Percentiles rank a stretch among this genome's conserved stretches.
These are phyloP conservation scores for Lathyrus sativus DNA, from an alignment of 306 rosid species.

Conservation along the genomic window DNA sequence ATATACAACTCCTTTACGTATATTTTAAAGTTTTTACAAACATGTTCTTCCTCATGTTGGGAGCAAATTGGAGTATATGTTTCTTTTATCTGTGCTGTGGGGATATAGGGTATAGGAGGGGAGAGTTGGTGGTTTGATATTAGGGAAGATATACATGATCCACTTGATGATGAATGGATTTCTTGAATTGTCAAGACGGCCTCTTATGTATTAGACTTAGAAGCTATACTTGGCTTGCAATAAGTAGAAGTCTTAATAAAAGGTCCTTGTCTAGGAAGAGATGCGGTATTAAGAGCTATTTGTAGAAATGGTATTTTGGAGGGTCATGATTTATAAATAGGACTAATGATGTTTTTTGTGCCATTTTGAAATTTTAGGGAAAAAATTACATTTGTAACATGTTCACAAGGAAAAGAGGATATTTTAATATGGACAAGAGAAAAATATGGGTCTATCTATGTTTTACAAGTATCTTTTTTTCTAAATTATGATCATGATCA, in stretches of 20 bases:
- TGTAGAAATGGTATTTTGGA: not conserved
- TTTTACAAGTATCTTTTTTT: not conserved
- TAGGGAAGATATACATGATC: not conserved
- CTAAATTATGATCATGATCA: not conserved
- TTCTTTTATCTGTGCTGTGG: not conserved
- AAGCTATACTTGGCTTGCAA: not conserved
- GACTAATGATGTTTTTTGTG: not conserved
- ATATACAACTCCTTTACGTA: not conserved
- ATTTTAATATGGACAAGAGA: not conserved
- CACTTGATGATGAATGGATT: not conserved
- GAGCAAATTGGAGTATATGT: slow-evolving; percentile 8
- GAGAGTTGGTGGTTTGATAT: not conserved
- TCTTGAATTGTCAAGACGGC: not conserved
- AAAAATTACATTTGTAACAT: not conserved
- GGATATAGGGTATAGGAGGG: not conserved
- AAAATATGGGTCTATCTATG: not conserved
- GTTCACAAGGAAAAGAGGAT: not conserved
- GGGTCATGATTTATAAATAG: not conserved
- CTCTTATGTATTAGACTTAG: not conserved
- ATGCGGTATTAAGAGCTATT: not conserved
- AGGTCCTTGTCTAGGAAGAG: not conserved
- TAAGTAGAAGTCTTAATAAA: not conserved
- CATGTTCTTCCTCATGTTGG: not conserved
- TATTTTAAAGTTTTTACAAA: too few species aligned
- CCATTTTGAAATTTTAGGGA: not conserved